Evolutionary conservation across 495 filamentous ascomycete species (phyloP).

Genomic region (Amorphotheca resinae): DNA sequence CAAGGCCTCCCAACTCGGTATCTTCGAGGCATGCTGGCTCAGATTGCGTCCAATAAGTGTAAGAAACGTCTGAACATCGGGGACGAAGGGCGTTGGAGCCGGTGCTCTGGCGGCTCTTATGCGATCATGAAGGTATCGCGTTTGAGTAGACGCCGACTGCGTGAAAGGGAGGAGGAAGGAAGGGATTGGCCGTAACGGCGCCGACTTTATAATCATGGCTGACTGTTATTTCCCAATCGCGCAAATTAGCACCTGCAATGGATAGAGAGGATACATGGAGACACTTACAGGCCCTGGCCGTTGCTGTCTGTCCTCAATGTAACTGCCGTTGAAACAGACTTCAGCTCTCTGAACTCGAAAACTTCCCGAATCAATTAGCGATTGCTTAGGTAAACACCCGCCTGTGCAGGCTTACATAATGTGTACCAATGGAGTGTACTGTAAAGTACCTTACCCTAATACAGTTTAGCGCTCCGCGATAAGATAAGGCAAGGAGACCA

Average conservation of each 20-base stretch:
- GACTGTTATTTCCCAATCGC: not conserved
- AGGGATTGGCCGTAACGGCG: slow-evolving; percentile 16
- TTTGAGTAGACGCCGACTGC: slow-evolving; percentile 6
- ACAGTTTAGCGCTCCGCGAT: not conserved
- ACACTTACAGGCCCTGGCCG: not conserved
- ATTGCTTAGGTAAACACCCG: not conserved
- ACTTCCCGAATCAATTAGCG: not conserved
- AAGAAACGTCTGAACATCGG: slow-evolving; percentile 79
- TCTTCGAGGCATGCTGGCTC: slow-evolving; percentile 64
- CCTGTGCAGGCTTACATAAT: too few species aligned
- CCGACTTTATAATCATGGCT: slow-evolving; percentile 12
- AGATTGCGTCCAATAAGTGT: slow-evolving; percentile 81
- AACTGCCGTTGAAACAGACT: not conserved
- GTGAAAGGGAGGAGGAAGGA: slow-evolving; percentile 19
- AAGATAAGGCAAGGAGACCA: too few species aligned
- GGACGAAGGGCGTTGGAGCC: slow-evolving; percentile 67
- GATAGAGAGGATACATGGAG: too few species aligned
- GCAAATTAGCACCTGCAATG: too few species aligned
- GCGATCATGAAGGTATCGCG: slow-evolving; percentile 16
- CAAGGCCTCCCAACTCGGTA: slow-evolving; percentile 78
- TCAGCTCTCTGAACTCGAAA: not conserved
- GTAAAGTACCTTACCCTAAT: too few species aligned
- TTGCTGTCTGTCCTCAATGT: not conserved
- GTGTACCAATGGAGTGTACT: too few species aligned
- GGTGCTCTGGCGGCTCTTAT: slow-evolving; percentile 43